Percentiles rank a stretch among this genome's conserved stretches.
Conservation (phyloP, 2,329 filamentous ascomycete species). For the Aspergillus pseudotamarii region DNA sequence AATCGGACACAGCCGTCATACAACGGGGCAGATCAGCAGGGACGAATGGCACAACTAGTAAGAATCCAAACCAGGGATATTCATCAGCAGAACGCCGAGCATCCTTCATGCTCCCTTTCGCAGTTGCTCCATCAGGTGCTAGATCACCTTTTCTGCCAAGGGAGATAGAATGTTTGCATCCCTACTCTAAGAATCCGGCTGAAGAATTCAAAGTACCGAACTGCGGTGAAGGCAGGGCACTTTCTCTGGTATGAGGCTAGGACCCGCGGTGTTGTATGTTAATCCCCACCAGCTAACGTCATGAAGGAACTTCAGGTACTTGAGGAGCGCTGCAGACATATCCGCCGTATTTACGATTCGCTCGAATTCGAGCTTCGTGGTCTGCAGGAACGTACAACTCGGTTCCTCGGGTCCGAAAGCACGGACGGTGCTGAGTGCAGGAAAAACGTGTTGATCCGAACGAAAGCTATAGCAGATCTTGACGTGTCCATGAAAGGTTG, state of each 20-base stretch:
- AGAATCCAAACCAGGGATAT: background rate
- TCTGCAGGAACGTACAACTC: background rate
- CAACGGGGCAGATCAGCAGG: too few species aligned
- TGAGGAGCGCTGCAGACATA: background rate
- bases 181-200: background rate
- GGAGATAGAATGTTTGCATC: background rate
- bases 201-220: background rate
- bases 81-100: background rate
- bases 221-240: background rate
- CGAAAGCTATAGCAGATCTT: background rate
- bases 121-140: background rate
- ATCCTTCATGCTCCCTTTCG: background rate
- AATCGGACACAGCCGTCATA: too few species aligned
- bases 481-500: background rate
- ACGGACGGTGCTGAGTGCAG: background rate
- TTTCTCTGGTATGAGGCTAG: background rate
- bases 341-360: background rate
- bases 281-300: background rate
- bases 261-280: background rate
- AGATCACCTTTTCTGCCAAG: background rate
- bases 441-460: background rate
- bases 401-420: background rate
- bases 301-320: background rate
- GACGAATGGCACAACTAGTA: too few species aligned
- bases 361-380: background rate